These are phyloP conservation scores for Neonothopanus nambi DNA, from an alignment of 1,284 basidiomycete genomes.

Conservation along the genomic window DNA sequence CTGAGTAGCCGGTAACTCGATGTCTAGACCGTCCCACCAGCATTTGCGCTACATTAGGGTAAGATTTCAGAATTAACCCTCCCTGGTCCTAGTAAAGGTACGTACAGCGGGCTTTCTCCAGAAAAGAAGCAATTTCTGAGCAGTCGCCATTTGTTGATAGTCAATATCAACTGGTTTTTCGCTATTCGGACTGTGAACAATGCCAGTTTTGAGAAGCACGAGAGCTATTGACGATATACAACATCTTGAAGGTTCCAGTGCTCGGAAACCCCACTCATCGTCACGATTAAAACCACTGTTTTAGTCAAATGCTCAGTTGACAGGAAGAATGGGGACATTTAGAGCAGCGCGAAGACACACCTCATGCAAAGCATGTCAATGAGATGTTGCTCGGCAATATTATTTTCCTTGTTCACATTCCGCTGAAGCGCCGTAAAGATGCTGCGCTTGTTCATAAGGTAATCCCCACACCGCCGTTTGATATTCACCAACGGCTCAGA, in stretches of 20 bases:
- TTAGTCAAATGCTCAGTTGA: conserved; percentile 11
- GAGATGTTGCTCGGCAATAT: conserved; percentile 97
- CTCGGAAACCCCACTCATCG: conserved; percentile 96
- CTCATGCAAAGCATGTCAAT: conserved; percentile 99
- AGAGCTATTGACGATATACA: conserved; percentile 98
- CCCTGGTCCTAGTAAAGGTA: conserved; percentile 22
- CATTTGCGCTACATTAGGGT: conserved; percentile 79
- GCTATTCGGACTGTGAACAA: conserved; percentile 70
- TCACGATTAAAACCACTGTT: conserved; percentile 92
- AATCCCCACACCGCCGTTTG: conserved; percentile 84
- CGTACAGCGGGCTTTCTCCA: conserved; percentile 98
- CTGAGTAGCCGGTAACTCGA: conserved; percentile 66
- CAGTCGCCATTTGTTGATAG: conserved; percentile 92
- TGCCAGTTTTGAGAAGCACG: conserved; percentile 96
- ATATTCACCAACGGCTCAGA: conserved; percentile 75
- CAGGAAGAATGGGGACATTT: conserved; percentile 4
- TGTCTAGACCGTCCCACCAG: conserved; percentile 99
- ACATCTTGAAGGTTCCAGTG: conserved; percentile 92
- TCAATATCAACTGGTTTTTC: conserved; percentile 80
- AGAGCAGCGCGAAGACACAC: conserved; percentile 43
- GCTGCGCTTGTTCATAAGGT: conserved; percentile 85
- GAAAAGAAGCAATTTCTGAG: conserved; percentile 96
- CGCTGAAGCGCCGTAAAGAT: conserved; percentile 98
- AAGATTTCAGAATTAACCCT: conserved; percentile 1
- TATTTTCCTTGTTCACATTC: conserved; percentile 99